A percentile compares a stretch with the other conserved stretches of the same genome.
These are phyloP conservation scores for Pichia deserticola DNA, from an alignment of 805 yeast genomes.

Conservation along the genomic window DNA sequence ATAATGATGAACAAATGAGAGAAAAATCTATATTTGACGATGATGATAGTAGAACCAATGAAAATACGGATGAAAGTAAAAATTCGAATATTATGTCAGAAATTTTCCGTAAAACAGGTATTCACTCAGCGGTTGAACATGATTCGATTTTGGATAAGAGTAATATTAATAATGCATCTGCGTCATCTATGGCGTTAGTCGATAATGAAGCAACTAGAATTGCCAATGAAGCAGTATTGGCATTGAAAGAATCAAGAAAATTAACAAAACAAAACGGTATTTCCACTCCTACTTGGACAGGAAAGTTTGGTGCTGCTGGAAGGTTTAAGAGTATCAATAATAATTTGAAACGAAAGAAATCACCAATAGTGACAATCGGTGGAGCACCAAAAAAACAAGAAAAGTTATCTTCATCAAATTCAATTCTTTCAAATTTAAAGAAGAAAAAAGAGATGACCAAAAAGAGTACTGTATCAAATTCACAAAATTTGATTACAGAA, in stretches of 20 bases:
- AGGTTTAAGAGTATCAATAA: conserved; percentile 17
- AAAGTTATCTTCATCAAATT: conserved; percentile 32
- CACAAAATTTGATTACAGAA: conserved; percentile 15
- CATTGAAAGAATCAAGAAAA: conserved; percentile 53
- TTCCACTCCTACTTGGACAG: conserved; percentile 96
- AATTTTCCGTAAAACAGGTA: conserved; percentile 54
- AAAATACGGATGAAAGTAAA: conserved; percentile 25
- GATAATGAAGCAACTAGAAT: conserved; percentile 58
- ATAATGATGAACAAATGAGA: conserved; percentile 25
- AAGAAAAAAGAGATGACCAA: conserved; percentile 28
- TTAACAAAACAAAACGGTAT: conserved; percentile 40
- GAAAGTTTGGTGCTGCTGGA: conserved; percentile 83
- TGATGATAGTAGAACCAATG: conserved; percentile 9
- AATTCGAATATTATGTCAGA: conserved; percentile 70
- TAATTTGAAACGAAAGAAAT: neutral
- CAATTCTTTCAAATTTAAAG: conserved; percentile 43
- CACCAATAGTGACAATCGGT: neutral
- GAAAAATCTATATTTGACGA: conserved; percentile 13
- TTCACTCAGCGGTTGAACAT: conserved; percentile 70
- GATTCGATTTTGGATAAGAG: conserved; percentile 58
- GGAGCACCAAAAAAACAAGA: neutral
- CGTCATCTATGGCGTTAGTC: conserved; percentile 46
- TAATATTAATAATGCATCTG: conserved; percentile 22
- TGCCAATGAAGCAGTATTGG: conserved; percentile 56
- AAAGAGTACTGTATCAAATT: conserved; percentile 1